Evolutionary conservation across 768 basidiomycete genomes (phyloP).

Genomic region (Galerina sulciceps): DNA sequence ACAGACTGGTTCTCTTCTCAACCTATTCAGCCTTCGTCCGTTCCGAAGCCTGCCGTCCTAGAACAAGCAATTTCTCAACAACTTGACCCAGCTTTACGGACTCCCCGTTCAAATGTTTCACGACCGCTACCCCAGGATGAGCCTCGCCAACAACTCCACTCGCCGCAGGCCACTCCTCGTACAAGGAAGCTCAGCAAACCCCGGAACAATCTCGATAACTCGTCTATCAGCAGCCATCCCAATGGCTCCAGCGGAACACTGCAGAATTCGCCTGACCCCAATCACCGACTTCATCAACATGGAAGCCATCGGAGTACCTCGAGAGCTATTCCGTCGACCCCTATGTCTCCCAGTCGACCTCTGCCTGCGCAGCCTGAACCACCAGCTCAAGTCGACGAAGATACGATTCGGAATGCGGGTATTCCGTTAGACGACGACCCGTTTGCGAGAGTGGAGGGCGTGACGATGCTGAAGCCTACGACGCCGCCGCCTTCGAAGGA

Average conservation of each 20-base stretch:
- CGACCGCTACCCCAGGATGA: constrained; percentile 9
- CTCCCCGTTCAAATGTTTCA: constrained; percentile 10
- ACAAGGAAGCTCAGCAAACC: constrained; percentile 33
- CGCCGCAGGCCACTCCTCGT: constrained; percentile 23
- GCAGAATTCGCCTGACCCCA: constrained; percentile 16
- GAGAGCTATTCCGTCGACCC: constrained; percentile 15
- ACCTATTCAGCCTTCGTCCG: constrained; percentile 7
- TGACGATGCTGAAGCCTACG: constrained; percentile 45
- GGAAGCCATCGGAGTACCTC: constrained; percentile 16
- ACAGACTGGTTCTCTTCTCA: constrained; percentile 6
- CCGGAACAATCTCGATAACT: constrained; percentile 18
- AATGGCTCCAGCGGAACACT: constrained; percentile 21
- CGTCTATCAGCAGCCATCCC: constrained; percentile 12
- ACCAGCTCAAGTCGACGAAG: constrained; percentile 28
- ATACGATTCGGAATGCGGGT: constrained; percentile 34
- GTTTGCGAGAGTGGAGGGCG: constrained; percentile 59
- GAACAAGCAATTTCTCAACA: constrained; percentile 2
- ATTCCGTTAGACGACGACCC: constrained; percentile 54
- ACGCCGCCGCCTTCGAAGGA: constrained; percentile 15
- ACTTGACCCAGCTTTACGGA: constrained; percentile 6
- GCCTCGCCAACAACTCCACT: constrained; percentile 6
- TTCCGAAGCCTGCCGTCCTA: neutral
- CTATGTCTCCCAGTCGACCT: constrained; percentile 5
- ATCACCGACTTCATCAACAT: constrained; percentile 16
- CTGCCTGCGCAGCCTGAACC: constrained; percentile 15